Conservation (phyloP, 2,329 filamentous ascomycete genomes). For the Exophiala bonariae region DNA sequence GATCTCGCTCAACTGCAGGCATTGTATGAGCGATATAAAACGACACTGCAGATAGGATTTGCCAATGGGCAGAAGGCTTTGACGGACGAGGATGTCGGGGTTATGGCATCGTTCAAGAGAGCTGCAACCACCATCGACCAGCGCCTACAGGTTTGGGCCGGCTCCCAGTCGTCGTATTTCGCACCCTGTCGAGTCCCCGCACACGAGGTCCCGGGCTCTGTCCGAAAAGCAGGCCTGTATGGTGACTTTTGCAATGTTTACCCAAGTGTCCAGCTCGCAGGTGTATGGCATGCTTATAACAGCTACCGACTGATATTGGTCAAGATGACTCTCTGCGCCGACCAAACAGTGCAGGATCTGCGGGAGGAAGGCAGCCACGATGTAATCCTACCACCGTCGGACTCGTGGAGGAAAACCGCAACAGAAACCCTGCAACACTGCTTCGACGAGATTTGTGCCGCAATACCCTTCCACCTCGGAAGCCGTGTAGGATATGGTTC, state of each 20-base stretch:
- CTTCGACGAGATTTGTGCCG: constrained; percentile 8
- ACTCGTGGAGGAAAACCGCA: background rate
- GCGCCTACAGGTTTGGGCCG: constrained; percentile 3
- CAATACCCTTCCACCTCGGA: constrained; percentile 8
- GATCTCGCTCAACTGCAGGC: constrained; percentile 3
- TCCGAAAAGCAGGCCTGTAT: background rate
- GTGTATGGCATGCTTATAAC: constrained; percentile 4
- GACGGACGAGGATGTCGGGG: background rate
- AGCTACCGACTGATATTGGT: constrained; percentile 2
- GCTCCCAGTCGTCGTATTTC: background rate
- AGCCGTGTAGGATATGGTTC: background rate
- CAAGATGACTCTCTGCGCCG: constrained; percentile 1
- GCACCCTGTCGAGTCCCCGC: background rate
- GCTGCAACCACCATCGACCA: constrained; percentile 1
- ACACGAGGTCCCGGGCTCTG: background rate
- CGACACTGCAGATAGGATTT: background rate
- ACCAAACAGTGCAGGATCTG: background rate
- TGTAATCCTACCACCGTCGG: background rate
- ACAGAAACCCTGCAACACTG: background rate
- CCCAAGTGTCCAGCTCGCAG: constrained; percentile 1
- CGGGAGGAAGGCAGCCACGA: constrained; percentile 1
- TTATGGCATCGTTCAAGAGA: constrained; percentile 3
- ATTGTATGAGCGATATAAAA: background rate
- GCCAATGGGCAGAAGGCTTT: background rate
- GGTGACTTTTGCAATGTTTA: constrained; percentile 3